Conservation (phyloP, 1,284 basidiomycete species). For the Cryptococcus sp. region DNA sequence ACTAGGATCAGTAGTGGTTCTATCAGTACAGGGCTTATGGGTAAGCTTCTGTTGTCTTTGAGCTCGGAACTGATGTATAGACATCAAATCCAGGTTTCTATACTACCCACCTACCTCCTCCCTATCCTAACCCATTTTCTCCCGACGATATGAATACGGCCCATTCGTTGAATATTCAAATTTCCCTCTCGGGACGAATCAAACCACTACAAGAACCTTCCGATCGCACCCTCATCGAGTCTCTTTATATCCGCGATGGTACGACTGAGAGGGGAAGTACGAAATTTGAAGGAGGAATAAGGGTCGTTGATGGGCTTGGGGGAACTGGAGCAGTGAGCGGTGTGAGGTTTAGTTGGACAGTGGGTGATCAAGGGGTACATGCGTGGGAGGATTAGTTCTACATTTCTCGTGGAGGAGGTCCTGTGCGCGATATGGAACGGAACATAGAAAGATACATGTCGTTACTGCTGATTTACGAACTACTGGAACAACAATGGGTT, state of each 20-base stretch:
- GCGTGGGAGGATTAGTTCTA: constrained; percentile 12
- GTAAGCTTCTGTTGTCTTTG: constrained; percentile 16
- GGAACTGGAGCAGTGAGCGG: constrained; percentile 15
- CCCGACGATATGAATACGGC: constrained; percentile 1
- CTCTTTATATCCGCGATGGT: constrained; percentile 16
- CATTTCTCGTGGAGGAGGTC: too few species aligned
- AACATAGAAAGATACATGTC: too few species aligned
- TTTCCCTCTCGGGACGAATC: constrained; percentile 26
- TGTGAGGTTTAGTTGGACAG: constrained; percentile 24
- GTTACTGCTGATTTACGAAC: too few species aligned
- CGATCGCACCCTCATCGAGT: constrained; percentile 35
- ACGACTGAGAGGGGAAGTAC: constrained; percentile 2
- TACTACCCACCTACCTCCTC: constrained; percentile 37
- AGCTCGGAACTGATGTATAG: constrained; percentile 3
- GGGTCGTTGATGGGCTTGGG: constrained; percentile 19
- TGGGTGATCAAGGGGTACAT: constrained; percentile 30
- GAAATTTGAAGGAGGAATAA: constrained; percentile 24
- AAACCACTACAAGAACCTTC: constrained; percentile 31
- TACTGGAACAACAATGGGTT: too few species aligned
- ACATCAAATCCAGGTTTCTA: constrained; percentile 21
- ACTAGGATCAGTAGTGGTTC: constrained; percentile 34
- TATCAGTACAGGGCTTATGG: constrained; percentile 38
- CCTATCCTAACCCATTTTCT: constrained; percentile 26
- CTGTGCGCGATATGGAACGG: too few species aligned
- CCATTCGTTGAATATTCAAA: constrained; percentile 38